These are phyloP conservation scores for Arthrobotrys iridis DNA, from an alignment of 2,329 filamentous ascomycete species.

Conservation along the genomic window DNA sequence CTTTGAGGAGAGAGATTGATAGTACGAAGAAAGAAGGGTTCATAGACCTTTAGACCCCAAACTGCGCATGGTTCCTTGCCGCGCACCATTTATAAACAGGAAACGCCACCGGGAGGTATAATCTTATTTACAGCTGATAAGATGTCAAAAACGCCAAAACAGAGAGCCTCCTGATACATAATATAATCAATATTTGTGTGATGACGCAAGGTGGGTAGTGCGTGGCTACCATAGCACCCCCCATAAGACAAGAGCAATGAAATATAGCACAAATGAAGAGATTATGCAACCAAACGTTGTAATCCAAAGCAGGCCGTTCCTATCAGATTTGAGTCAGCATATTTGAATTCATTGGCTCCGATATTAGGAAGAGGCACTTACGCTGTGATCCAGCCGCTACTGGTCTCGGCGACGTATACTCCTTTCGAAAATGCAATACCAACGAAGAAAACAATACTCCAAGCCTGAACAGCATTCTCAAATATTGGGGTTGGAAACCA, in stretches of 20 bases:
- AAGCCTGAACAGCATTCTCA: constrained; percentile 29
- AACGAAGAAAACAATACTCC: constrained; percentile 47
- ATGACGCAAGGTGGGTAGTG: background rate
- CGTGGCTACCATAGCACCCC: constrained; percentile 42
- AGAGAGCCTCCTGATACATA: background rate
- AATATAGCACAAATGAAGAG: constrained; percentile 47
- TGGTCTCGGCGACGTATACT: constrained; percentile 23
- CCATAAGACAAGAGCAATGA: constrained; percentile 47
- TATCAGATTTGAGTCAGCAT: constrained; percentile 12
- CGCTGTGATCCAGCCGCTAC: constrained; percentile 37
- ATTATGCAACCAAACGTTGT: constrained; percentile 29
- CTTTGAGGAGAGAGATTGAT: too few species aligned
- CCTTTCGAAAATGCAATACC: constrained; percentile 43
- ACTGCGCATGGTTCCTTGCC: constrained; percentile 16
- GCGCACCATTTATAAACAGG: constrained; percentile 1
- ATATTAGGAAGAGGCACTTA: background rate
- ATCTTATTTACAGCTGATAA: constrained; percentile 13
- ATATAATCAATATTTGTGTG: background rate
- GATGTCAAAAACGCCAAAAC: constrained; percentile 22
- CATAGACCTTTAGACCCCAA: background rate
- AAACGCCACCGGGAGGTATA: constrained; percentile 19
- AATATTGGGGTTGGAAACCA: constrained; percentile 49
- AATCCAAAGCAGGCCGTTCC: constrained; percentile 36
- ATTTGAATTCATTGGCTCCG: background rate
- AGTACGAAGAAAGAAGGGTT: too few species aligned